These are phyloP conservation scores for Pseudogymnoascus sp. DNA, from an alignment of 2,329 filamentous ascomycete species.

Conservation along the genomic window DNA sequence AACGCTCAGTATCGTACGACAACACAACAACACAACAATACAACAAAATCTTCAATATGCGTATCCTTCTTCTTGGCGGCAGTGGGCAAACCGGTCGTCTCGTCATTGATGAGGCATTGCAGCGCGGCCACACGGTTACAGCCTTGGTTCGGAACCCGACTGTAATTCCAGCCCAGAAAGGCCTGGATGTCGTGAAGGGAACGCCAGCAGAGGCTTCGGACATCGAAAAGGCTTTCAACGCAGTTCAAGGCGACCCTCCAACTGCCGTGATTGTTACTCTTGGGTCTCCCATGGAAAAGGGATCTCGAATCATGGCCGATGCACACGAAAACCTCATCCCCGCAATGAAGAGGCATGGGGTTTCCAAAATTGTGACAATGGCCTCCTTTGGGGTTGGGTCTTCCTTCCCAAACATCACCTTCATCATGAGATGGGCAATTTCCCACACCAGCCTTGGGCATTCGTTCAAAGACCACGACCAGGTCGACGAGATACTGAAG, in stretches of 20 bases:
- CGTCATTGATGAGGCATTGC: conserved; percentile 34
- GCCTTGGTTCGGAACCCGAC: conserved; percentile 39
- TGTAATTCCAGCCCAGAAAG: conserved; percentile 27
- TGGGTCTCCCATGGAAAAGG: conserved; percentile 31
- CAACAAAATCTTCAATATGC: conserved; percentile 16
- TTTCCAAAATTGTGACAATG: conserved; percentile 43
- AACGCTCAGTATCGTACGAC: too few relatives aligned
- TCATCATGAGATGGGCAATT: conserved; percentile 40
- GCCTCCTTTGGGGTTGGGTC: conserved; percentile 44
- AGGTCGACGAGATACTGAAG: conserved; percentile 22
- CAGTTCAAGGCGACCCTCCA: conserved; percentile 42
- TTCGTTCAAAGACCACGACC: conserved; percentile 43
- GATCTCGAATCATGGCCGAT: conserved; percentile 40
- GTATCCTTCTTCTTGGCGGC: conserved; percentile 39
- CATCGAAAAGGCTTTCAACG: conserved; percentile 39
- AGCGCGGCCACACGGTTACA: conserved; percentile 37
- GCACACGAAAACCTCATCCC: conserved; percentile 35
- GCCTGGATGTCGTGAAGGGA: conserved; percentile 38
- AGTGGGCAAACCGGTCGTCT: conserved; percentile 43
- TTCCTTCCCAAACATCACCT: conserved; percentile 39
- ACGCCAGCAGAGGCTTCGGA: conserved; percentile 34
- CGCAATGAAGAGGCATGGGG: conserved; percentile 32
- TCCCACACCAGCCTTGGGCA: conserved; percentile 41
- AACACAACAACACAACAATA: neutral
- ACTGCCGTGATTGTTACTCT: conserved; percentile 37